Conservation (phyloP, 2,329 filamentous ascomycete genomes). For the Trichophyton simii region DNA sequence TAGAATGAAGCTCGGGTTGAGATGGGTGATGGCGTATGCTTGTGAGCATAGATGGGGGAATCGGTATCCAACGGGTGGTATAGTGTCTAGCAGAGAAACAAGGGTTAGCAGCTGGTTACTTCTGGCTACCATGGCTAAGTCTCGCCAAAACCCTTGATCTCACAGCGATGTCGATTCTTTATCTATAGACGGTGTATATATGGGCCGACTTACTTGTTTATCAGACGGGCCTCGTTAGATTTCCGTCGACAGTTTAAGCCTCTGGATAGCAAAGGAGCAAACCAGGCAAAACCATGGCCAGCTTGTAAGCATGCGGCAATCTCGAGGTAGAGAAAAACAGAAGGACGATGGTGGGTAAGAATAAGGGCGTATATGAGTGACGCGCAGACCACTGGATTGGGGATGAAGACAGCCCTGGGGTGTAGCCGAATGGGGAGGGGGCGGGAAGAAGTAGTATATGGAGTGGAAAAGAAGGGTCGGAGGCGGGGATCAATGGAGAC, state of each 20-base stretch:
- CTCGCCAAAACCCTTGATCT: background rate
- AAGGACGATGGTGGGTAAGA: background rate
- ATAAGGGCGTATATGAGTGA: background rate
- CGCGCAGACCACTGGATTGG: background rate
- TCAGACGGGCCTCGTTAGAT: background rate
- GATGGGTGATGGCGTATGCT: background rate
- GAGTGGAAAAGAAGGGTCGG: conserved; percentile 12
- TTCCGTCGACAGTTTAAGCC: background rate
- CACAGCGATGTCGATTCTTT: background rate
- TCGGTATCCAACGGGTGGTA: background rate
- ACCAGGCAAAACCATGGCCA: background rate
- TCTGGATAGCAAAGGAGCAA: background rate
- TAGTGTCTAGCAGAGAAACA: background rate
- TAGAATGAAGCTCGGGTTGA: background rate
- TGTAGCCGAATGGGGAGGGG: background rate
- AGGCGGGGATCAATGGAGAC: conserved; percentile 1
- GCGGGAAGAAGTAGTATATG: background rate
- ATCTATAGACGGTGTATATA: background rate
- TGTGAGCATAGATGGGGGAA: background rate
- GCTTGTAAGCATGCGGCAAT: background rate
- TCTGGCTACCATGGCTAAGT: background rate
- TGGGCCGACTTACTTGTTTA: background rate
- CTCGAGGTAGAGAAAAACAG: background rate
- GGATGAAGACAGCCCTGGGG: background rate
- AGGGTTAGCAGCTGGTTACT: background rate